Base-by-base conservation (phyloP, 768 basidiomycete genomes). In the Kwoniella dendrophila region DNA sequence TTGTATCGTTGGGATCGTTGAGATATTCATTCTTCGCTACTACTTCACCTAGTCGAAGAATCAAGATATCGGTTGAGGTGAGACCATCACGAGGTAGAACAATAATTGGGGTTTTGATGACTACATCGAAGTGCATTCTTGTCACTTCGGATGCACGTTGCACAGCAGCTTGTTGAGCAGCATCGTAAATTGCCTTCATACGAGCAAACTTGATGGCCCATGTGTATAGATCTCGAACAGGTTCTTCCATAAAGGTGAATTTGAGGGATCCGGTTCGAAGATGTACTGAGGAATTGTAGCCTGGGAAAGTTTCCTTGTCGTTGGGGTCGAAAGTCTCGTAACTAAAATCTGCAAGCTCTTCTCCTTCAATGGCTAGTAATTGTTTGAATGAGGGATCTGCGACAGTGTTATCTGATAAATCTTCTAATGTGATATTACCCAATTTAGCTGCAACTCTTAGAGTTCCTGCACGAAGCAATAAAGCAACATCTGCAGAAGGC, bases 111-210 rank as follows among this genome's bases (percentile, higher is more conserved):
- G 93, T 88, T 80, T 92, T 91, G 73, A 98, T 82, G 26, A 87
- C 86, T n/a, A 98, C 77, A 60, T 92, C 85, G 80, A 93, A 97
- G 77, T 90, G 86, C 90, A 98, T 93, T 53, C 87, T 85, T 1
- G 77, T 79, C 20, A 79, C 80, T 77, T 90, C 90, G n/a, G 91
- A 86, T 4, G 93, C 96, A 49, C 85, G 83, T 76, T 97, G 91
- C 26, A 90, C 92, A 38, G 96, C 96, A 22, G 86, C 95, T 74
- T 90, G 87, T 1, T 91, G 90, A 11, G 95, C 93, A 20, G 93
- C 86, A 79, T 99, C 95, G 68, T 98, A 98, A 11, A 98, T 77
- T 1, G 89, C 89, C 81, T 98, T 98, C 70, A 99, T 86, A 66
- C 86, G 87, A 4, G 92, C 90, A 36, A 99, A 85, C 75, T 92